Percentiles rank a stretch among this genome's conserved stretches.
Conservation (phyloP, 2,329 filamentous ascomycete genomes). For the Monosporascus cannonballus region DNA sequence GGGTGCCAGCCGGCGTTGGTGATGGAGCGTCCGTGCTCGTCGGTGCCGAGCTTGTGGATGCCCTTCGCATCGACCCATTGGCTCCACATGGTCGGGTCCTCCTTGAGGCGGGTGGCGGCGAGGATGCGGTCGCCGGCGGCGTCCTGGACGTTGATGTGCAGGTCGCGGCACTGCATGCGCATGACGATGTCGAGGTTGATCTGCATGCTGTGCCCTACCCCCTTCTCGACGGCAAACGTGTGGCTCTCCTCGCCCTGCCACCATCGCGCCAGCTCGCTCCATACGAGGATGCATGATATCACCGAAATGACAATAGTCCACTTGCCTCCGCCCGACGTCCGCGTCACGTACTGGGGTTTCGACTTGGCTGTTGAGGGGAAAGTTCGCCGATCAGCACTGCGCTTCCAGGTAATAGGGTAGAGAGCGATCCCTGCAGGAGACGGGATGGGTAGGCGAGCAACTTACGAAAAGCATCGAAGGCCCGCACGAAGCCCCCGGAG, state of each 20-base stretch:
- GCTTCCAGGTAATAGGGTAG: too few species aligned
- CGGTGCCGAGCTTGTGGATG: slow-evolving; percentile 53
- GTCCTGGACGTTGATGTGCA: slow-evolving; percentile 98
- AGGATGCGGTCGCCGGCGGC: slow-evolving; percentile 87
- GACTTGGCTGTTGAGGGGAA: slow-evolving; percentile 66
- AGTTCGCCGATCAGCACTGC: slow-evolving; percentile 6
- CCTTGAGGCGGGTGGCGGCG: slow-evolving; percentile 66
- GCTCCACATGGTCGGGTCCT: slow-evolving; percentile 72
- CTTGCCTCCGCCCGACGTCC: slow-evolving; percentile 80
- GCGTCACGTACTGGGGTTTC: slow-evolving; percentile 85
- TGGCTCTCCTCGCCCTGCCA: slow-evolving; percentile 79
- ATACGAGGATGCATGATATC: slow-evolving; percentile 68
- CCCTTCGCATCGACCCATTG: slow-evolving; percentile 74
- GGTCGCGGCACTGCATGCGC: slow-evolving; percentile 75
- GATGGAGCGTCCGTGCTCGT: slow-evolving; percentile 47
- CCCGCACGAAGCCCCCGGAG: slow-evolving; percentile 62
- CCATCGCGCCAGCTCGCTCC: slow-evolving; percentile 76
- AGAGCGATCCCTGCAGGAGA: background rate
- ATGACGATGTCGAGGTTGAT: slow-evolving; percentile 95
- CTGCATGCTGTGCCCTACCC: slow-evolving; percentile 78
- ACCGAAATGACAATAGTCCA: slow-evolving; percentile 82
- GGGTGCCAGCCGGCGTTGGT: slow-evolving; percentile 56
- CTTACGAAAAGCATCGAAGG: slow-evolving; percentile 97
- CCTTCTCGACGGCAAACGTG: slow-evolving; percentile 90
- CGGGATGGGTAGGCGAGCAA: slow-evolving; percentile 2